A percentile compares a stretch with the other conserved stretches of the same genome.
Conservation (phyloP, 129 eudicot genomes). For the Deinandra increscens region DNA sequence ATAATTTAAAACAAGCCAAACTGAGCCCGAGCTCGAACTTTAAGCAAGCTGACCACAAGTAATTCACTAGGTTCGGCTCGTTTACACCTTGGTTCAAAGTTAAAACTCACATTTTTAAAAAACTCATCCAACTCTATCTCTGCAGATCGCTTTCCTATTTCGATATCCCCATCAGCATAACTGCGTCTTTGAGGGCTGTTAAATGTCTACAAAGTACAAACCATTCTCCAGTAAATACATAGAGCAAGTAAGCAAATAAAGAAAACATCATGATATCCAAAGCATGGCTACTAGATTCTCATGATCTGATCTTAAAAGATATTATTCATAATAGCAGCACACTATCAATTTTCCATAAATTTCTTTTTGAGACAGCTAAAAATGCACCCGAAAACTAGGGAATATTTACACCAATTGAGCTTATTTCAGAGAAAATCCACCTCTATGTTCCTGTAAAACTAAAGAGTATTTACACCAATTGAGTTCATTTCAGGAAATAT, state of each 20-base stretch:
- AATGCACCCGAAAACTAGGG: too few species aligned
- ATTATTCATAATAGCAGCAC: too few species aligned
- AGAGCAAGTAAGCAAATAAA: background rate
- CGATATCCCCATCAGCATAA: conserved; percentile 34
- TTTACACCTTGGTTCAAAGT: background rate
- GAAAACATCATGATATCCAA: background rate
- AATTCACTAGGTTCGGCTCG: background rate
- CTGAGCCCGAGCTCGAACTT: background rate
- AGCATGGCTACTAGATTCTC: background rate
- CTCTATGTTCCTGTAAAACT: too few species aligned
- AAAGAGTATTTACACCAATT: too few species aligned
- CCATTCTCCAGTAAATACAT: background rate
- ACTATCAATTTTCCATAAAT: too few species aligned
- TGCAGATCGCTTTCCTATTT: conserved; percentile 32
- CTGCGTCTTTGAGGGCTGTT: conserved; percentile 31
- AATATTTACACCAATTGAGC: too few species aligned
- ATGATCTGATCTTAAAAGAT: too few species aligned
- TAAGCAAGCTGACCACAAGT: background rate
- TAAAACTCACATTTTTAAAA: conserved; percentile 28
- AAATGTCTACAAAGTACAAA: conserved; percentile 26
- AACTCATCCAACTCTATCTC: conserved; percentile 32
- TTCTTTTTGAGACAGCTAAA: too few species aligned
- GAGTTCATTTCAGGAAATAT: too few species aligned
- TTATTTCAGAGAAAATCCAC: too few species aligned
- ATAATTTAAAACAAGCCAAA: background rate